phyloP scores from a whole-genome alignment of 2,329 filamentous ascomycete species.

The Sclerotinia nivalis region DNA sequence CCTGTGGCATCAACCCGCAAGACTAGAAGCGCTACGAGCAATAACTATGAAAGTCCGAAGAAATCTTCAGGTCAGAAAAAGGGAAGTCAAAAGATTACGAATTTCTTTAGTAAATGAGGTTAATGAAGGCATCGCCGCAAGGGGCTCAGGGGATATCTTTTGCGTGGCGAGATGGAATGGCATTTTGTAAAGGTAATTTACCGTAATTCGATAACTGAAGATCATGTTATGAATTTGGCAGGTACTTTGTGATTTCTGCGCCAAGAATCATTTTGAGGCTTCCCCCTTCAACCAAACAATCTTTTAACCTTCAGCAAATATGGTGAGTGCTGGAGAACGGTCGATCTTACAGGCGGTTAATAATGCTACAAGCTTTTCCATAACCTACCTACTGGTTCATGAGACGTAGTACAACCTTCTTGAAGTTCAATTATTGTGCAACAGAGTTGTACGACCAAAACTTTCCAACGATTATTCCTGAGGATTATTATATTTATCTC shows the following conservation, averaged over 20 bases:
- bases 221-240: neutral
- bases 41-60: conserved; percentile 35
- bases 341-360: conserved; percentile 4
- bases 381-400: neutral
- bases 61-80: conserved; percentile 34
- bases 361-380: neutral
- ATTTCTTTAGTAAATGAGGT: conserved; percentile 49
- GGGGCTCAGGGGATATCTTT: neutral
- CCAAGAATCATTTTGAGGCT: neutral
- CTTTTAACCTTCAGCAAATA: neutral
- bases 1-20: conserved; percentile 33
- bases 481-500: neutral
- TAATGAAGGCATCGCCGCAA: neutral
- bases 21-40: conserved; percentile 39
- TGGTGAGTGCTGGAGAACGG: neutral
- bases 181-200: neutral
- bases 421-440: neutral
- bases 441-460: neutral
- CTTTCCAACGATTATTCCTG: neutral
- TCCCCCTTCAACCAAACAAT: neutral
- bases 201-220: neutral
- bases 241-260: neutral
- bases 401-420: neutral
- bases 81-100: conserved; percentile 51
- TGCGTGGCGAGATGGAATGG: neutral